Evolutionary conservation across 306 rosid species (phyloP), one percentile per base, ranked within the genome.

Genomic region (Sphenostylis stenocarpa): DNA sequence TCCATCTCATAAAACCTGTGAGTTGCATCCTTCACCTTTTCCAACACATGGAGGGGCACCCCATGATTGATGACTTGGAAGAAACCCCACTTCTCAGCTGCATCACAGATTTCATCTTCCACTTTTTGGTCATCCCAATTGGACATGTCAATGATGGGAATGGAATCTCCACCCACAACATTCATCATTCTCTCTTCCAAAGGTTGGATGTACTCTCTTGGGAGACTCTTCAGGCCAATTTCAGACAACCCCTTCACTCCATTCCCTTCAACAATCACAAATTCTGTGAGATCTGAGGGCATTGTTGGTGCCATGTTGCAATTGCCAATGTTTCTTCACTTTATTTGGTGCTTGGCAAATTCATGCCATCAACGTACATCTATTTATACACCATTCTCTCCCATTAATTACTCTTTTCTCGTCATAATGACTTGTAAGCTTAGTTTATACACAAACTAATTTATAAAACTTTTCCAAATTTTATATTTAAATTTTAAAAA

Each of bases 51-150:
- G 2, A 72, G 6, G 14, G 93, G 86, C 21, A 90, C 85, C 1
- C 93, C 96, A 58, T 88, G 96, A 28, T 88, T 87, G 16, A 80
- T 69, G 9, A 90, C 33, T 47, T 87, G 96, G 51, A 90, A 90
- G 78, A 90, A 88, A 0, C 93, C 93, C 90, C 90, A 90, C 19
- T 78, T 87, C 73, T 85, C 86, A 21, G 96, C 92, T 1, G 91
- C 96, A 43, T 80, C 78, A 61, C 93, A 86, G 14, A 90, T 82
- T 4, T 78, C 60, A 3, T 88, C 79, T 6, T 12, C 45, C 1
- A 77, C 80, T 39, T 85, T 33, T 15, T 76, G 78, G 29, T 86
- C 87, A 10, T 76, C 84, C 81, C 79, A 76, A 4, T 80, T 80
- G 9, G 85, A 78, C 87, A 87, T 63, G 75, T 90, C 86, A 3